Evolutionary conservation across 305 asterid genomes (phyloP).

Genomic region (Solanum chacoense): DNA sequence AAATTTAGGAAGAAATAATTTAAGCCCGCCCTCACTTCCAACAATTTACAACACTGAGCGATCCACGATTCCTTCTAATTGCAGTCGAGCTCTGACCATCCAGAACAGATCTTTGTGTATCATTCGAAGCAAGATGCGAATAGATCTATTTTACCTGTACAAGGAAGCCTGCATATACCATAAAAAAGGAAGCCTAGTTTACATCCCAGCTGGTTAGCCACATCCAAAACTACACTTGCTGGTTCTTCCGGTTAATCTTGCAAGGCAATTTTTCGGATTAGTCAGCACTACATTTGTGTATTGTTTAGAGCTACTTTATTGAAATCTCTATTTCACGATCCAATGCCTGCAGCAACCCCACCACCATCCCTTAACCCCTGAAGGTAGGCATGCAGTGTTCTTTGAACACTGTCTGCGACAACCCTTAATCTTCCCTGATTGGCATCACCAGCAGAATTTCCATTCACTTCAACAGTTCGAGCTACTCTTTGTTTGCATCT

Average conservation of each 20-base stretch:
- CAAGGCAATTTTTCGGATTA: neutral
- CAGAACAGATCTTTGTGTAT: neutral
- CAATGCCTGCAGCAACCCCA: constrained; percentile 24
- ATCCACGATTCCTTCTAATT: neutral
- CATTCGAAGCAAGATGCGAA: neutral
- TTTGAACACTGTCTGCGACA: constrained; percentile 80
- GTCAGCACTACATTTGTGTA: neutral
- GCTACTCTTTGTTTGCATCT: constrained; percentile 71
- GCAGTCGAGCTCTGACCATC: neutral
- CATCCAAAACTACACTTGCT: neutral
- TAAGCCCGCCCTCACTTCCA: neutral
- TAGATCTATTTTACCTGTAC: constrained; percentile 1
- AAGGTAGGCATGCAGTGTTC: constrained; percentile 65
- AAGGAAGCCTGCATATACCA: neutral
- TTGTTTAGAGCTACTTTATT: neutral
- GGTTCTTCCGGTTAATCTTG: neutral
- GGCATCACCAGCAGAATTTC: constrained; percentile 49
- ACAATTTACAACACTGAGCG: neutral
- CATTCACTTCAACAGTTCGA: constrained; percentile 56
- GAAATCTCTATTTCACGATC: neutral
- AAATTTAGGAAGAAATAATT: neutral
- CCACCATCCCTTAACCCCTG: constrained; percentile 73
- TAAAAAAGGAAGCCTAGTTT: neutral
- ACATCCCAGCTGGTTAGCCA: neutral
- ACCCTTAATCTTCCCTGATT: constrained; percentile 82